Evolutionary conservation across 768 basidiomycete species (phyloP), one percentile per base, ranked within the genome.

Genomic region (Mycena filopes): DNA sequence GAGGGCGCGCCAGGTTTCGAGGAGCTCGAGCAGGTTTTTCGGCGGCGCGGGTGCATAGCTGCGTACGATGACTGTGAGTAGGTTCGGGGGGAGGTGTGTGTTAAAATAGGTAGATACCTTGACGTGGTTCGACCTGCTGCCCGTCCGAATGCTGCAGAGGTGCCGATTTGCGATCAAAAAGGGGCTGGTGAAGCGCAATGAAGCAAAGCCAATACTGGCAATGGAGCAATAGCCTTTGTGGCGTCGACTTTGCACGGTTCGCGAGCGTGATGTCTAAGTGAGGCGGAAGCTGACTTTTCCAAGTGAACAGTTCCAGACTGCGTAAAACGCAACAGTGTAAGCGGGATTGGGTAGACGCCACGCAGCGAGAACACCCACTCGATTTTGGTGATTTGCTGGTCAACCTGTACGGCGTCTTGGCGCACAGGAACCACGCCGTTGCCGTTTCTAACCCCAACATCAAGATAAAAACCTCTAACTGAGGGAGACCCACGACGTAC

Each of bases 111-210:
- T 36, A 15, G 10, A 16, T 36, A 67, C 66, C 66, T 70, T 70
- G 63, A 56, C 55, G 51, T 70, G 69, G 38, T 70, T 63, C 15
- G 67, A 36, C 11, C 49, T 36, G n/a, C n/a, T n/a, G n/a, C 15
- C 53, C 7, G 18, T 70, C 65, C 25, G 60, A 53, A 16, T 67
- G 36, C 4, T 50, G 38, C 18, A 13, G 48, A 4, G 18, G 67
- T 12, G 31, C 38, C 9, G 62, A 8, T 5, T 53, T 49, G 15
- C 69, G 69, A 43, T 47, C 49, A 51, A 67, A 70, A 28, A 70
- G 67, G 9, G 80, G 81, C 6, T 80, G 75, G 51, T 82, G 78
- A 0, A 83, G 76, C 11, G 81, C 71, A 28, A 82, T 78, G 42
- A 74, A 70, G 25, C 75, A 63, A 74, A 79, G 81, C 71, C 77